Percentiles rank a stretch among this genome's conserved stretches.
Evolutionary conservation across 2,329 filamentous ascomycete species (phyloP).

Genomic region (Coniochaeta ligniaria): DNA sequence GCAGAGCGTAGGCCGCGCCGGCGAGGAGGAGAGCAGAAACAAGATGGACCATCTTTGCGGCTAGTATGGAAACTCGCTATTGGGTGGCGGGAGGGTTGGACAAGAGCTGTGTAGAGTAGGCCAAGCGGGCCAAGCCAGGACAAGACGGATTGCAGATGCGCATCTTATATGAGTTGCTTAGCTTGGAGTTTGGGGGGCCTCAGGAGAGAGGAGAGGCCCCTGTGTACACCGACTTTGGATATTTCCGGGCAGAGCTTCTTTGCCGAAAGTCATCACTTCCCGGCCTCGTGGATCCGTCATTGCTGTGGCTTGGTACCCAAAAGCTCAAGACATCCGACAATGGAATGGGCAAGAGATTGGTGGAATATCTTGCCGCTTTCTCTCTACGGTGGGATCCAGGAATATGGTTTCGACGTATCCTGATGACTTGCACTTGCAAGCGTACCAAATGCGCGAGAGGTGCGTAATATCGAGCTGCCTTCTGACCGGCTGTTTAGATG

Average conservation of each 20-base stretch:
- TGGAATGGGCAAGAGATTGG: not conserved
- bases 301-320: not conserved
- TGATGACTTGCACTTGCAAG: not conserved
- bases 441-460: not conserved
- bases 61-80: not conserved
- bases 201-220: not conserved
- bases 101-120: constrained; percentile 1
- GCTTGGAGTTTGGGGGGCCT: not conserved
- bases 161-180: constrained; percentile 2
- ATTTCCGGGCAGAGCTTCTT: constrained; percentile 11
- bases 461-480: not conserved
- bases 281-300: not conserved
- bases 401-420: not conserved
- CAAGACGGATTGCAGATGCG: not conserved
- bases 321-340: not conserved
- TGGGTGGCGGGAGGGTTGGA: not conserved
- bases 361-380: not conserved
- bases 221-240: constrained; percentile 7
- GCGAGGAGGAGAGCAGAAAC: constrained; percentile 20
- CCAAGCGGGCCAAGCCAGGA: constrained; percentile 1
- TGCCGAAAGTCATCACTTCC: constrained; percentile 13
- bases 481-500: not conserved
- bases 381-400: not conserved
- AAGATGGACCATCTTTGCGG: constrained; percentile 18
- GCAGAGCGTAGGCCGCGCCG: constrained; percentile 25